phyloP scores from a whole-genome alignment of 2,329 filamentous ascomycete genomes.

The Lecanicillium sp. region DNA sequence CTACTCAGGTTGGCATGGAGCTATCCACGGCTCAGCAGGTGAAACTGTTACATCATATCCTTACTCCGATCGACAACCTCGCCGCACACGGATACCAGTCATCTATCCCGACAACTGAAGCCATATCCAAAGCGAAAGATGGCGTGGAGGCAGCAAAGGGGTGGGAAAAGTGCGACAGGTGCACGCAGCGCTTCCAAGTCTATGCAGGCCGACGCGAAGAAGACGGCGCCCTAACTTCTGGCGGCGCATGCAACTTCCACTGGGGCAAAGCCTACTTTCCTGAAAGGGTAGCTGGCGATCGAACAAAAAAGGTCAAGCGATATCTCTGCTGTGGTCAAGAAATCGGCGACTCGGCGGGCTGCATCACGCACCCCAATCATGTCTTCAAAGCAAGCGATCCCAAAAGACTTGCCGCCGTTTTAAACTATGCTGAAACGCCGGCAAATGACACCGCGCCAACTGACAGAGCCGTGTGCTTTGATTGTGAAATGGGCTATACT shows the following conservation, averaged over 20 bases:
- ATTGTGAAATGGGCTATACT: conserved; percentile 98
- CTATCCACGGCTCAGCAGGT: conserved; percentile 62
- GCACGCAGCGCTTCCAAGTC: conserved; percentile 77
- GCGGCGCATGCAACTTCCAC: conserved; percentile 74
- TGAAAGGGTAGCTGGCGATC: conserved; percentile 46
- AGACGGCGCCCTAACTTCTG: conserved; percentile 67
- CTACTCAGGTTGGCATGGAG: conserved; percentile 55
- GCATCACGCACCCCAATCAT: conserved; percentile 61
- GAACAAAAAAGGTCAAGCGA: conserved; percentile 47
- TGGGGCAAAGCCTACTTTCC: conserved; percentile 62
- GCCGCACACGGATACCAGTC: conserved; percentile 68
- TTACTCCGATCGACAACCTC: conserved; percentile 57
- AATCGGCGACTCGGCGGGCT: conserved; percentile 66
- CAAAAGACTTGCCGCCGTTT: conserved; percentile 65
- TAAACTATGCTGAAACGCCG: conserved; percentile 77
- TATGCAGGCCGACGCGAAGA: conserved; percentile 75
- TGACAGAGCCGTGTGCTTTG: conserved; percentile 69
- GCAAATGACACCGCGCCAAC: conserved; percentile 43
- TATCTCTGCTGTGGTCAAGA: conserved; percentile 74
- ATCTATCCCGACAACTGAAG: conserved; percentile 52
- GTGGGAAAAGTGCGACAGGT: conserved; percentile 87
- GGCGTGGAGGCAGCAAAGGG: conserved; percentile 61
- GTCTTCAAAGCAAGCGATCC: conserved; percentile 79
- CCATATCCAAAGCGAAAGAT: conserved; percentile 56
- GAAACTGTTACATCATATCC: conserved; percentile 50